Conservation (phyloP, 148 eudicot species). For the Diospyros lotus region DNA sequence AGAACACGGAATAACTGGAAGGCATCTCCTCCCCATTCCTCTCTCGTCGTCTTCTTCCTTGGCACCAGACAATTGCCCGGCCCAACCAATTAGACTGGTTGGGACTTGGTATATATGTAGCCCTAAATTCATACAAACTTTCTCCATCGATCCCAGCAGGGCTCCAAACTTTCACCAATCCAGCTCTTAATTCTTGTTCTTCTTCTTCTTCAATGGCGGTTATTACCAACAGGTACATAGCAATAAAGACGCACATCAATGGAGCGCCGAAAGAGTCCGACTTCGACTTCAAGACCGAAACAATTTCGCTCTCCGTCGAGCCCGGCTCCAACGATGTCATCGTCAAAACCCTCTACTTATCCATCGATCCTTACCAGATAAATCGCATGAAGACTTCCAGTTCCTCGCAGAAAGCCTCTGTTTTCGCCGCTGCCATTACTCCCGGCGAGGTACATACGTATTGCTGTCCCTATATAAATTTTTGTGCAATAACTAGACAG, state of each 20-base stretch:
- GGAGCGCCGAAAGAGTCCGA: constrained; percentile 16
- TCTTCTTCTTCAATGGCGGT: neutral
- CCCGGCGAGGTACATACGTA: constrained; percentile 4
- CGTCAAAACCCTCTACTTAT: constrained; percentile 7
- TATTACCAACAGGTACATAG: constrained; percentile 2
- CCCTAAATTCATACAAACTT: no score
- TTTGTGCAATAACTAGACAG: no score
- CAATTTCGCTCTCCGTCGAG: constrained; percentile 6
- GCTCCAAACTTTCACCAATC: no score
- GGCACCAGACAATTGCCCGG: no score
- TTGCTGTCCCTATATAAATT: neutral
- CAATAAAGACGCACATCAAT: constrained; percentile 8
- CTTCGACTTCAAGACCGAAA: constrained; percentile 11
- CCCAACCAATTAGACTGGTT: no score
- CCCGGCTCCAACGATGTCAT: constrained; percentile 10
- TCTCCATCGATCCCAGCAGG: no score
- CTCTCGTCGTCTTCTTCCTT: no score
- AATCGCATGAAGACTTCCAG: constrained; percentile 16
- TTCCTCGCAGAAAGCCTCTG: neutral
- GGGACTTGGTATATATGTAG: no score
- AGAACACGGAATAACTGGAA: no score
- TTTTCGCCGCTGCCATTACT: neutral
- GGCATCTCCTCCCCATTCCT: no score
- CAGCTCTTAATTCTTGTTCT: no score
- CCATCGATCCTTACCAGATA: constrained; percentile 16